phyloP scores from a whole-genome alignment of 768 basidiomycete species.

The Pleurotus cornucopiae region DNA sequence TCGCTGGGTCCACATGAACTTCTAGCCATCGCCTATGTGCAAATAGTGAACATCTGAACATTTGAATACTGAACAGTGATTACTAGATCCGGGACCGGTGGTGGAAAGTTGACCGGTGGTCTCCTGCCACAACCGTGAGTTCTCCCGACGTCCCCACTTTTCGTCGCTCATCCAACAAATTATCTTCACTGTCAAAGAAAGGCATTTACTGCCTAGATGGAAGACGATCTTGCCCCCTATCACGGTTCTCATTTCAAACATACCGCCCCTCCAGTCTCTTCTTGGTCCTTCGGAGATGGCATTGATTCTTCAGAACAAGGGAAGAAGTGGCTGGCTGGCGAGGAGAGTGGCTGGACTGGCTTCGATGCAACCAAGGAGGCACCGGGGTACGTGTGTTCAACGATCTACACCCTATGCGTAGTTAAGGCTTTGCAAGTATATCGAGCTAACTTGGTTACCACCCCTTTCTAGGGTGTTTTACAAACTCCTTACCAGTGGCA shows the following conservation, averaged over 20 bases:
- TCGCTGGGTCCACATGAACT: too few species aligned
- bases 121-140: too few species aligned
- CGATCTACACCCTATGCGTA: background rate
- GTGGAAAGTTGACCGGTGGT: too few species aligned
- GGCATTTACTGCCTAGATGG: background rate
- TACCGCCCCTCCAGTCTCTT: conserved; percentile 32
- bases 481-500: conserved; percentile 44
- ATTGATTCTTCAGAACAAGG: conserved; percentile 30
- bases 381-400: conserved; percentile 21
- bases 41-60: too few species aligned
- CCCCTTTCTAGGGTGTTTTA: conserved; percentile 31
- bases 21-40: too few species aligned
- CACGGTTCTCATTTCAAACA: conserved; percentile 20
- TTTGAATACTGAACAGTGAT: too few species aligned
- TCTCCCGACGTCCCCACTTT: too few species aligned
- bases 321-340: conserved; percentile 39
- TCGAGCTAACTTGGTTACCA: too few species aligned
- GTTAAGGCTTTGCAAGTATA: background rate
- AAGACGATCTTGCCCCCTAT: background rate
- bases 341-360: conserved; percentile 34
- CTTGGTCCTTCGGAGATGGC: conserved; percentile 32
- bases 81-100: too few species aligned
- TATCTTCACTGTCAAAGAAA: too few species aligned
- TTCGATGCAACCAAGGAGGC: conserved; percentile 30
- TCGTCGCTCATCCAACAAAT: too few species aligned